Evolutionary conservation across 2,329 filamentous ascomycete genomes (phyloP), one percentile per base, ranked within the genome.

Genomic region (Colletotrichum scovillei): DNA sequence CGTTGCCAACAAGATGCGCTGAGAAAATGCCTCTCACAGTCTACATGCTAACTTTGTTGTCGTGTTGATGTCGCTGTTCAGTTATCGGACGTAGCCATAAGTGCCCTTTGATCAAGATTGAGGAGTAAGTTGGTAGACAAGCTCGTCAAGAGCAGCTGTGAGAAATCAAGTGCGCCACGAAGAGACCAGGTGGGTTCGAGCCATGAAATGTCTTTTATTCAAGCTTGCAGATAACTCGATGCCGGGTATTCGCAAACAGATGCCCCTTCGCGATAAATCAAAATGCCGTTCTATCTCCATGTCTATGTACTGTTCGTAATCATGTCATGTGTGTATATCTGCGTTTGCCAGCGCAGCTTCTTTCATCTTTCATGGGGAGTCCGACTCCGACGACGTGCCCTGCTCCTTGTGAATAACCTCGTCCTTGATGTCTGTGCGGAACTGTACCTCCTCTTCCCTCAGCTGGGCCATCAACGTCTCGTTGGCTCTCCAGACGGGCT

Each of bases 401-500:
- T 63, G n/a, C 52, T 74, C 72, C 42, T 67, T 65, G 57, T 74
- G 72, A 8, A 58, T 63, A 24, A 68, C 32, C 30, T 71, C 67
- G 11, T 58, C 35, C 58, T 74, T 74, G 35, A 52, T 68, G 4
- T 74, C 72, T 5, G 67, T 46, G 14, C 72, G 62, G 42, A 74
- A 67, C 35, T 74, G 72, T 38, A 42, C 52, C 49, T 74, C 72
- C 38, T 74, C 72, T 30, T 66, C 56, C 30, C 62, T 30, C 3
- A 74, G 52, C 38, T 74, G 72, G 6, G 68, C 68, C 63, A 67
- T 63, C 57, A 72, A 38, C 7, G 68, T 72, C 68, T 67, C 63
- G 16, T 74, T 71, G 1, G 72, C 72, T 42, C 63, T 57, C 72
- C 68, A 74, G 32, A 74, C 72, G 5, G 72, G 68, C 32, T 79